phyloP scores from a whole-genome alignment of 352 stramenopile genomes.

The Pythium apleroticum region DNA sequence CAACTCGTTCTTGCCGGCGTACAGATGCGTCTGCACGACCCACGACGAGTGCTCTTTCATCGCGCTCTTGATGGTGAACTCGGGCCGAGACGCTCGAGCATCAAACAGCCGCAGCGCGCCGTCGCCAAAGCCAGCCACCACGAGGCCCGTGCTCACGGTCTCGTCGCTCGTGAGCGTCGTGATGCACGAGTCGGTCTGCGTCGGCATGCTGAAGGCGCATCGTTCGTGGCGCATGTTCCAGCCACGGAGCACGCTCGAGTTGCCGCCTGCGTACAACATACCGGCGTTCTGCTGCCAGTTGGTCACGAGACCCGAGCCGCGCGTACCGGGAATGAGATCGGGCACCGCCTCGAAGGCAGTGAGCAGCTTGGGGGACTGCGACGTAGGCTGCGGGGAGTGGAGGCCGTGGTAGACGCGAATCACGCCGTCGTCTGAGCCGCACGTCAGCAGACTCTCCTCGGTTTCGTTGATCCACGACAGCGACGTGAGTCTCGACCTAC shows the following conservation, averaged over 20 bases:
- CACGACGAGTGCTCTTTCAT: conserved; percentile 94
- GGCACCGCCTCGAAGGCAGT: conserved; percentile 93
- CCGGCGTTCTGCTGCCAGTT: conserved; percentile 94
- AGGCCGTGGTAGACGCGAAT: conserved; percentile 95
- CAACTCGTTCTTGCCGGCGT: conserved; percentile 83
- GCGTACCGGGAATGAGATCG: conserved; percentile 89
- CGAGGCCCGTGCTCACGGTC: conserved; percentile 54
- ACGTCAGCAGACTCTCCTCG: conserved; percentile 92
- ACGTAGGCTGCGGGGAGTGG: conserved; percentile 48
- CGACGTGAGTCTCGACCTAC: conserved; percentile 90
- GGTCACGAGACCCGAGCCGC: conserved; percentile 93
- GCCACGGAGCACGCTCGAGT: conserved; percentile 88
- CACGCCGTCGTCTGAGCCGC: conserved; percentile 95
- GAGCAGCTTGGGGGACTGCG: conserved; percentile 71
- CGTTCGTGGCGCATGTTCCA: conserved; percentile 96
- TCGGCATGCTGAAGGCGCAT: conserved; percentile 77
- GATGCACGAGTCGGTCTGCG: conserved; percentile 89
- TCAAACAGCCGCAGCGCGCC: conserved; percentile 96
- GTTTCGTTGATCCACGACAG: conserved; percentile 97
- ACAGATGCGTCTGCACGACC: conserved; percentile 93
- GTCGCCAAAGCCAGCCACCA: conserved; percentile 94
- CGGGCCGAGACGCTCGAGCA: conserved; percentile 65
- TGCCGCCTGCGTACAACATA: conserved; percentile 92
- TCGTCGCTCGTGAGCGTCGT: conserved; percentile 88
- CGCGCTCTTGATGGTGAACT: conserved; percentile 63